phyloP scores from a whole-genome alignment of 2,329 filamentous ascomycete species.

The Verruconis gallopava region DNA sequence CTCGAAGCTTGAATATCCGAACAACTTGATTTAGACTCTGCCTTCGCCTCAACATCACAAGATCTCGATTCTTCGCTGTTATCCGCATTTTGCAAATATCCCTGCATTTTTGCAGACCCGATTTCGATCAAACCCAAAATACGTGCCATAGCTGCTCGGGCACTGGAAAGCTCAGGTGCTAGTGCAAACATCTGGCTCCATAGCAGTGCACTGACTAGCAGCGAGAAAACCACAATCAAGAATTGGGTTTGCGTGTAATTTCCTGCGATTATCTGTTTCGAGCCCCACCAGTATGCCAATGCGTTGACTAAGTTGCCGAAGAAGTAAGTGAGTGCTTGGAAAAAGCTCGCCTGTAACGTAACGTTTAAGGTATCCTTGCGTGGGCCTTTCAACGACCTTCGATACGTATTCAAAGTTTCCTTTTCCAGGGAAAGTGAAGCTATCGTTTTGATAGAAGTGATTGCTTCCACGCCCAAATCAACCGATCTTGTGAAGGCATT shows the following conservation, averaged over 20 bases:
- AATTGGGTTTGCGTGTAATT: constrained; percentile 55
- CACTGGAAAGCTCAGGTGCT: constrained; percentile 60
- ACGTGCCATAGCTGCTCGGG: constrained; percentile 46
- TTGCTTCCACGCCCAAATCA: constrained; percentile 38
- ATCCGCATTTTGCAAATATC: constrained; percentile 4
- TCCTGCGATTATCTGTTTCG: constrained; percentile 54
- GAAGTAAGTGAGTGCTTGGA: constrained; percentile 47
- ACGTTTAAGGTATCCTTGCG: constrained; percentile 36
- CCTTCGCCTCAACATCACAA: constrained; percentile 20
- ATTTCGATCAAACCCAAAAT: constrained; percentile 35
- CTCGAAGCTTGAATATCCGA: too few relatives aligned
- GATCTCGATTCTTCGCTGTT: constrained; percentile 1
- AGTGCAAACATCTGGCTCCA: constrained; percentile 65
- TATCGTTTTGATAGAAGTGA: constrained; percentile 39
- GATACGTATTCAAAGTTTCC: constrained; percentile 33
- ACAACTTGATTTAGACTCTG: constrained; percentile 7
- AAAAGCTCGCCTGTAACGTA: constrained; percentile 42
- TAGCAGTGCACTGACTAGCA: constrained; percentile 59
- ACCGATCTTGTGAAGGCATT: constrained; percentile 39
- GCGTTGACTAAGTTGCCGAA: constrained; percentile 57
- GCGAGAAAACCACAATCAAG: constrained; percentile 58
- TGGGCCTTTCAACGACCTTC: constrained; percentile 32
- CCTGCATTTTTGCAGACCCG: constrained; percentile 15
- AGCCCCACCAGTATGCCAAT: constrained; percentile 70
- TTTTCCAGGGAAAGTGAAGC: constrained; percentile 39